Percentiles rank a stretch among this genome's conserved stretches.
These are phyloP conservation scores for Suzukiozyma palmioleophila DNA, from an alignment of 1,139 yeast genomes.

Conservation along the genomic window DNA sequence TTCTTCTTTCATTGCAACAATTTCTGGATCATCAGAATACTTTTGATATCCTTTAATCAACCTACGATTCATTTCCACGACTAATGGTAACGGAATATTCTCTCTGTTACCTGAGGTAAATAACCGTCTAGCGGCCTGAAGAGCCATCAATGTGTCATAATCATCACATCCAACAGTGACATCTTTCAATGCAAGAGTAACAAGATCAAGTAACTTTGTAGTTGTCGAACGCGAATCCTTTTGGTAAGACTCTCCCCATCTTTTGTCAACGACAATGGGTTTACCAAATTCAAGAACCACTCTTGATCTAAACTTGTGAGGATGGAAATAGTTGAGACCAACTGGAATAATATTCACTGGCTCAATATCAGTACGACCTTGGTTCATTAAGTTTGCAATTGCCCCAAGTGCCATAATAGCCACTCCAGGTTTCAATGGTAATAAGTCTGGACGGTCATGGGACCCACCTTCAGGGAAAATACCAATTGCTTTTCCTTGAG, in stretches of 20 bases:
- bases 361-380: constrained; percentile 13
- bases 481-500: constrained; percentile 54
- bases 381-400: constrained; percentile 23
- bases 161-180: constrained; percentile 95
- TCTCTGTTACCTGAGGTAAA: constrained; percentile 33
- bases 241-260: constrained; percentile 24
- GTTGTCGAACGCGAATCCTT: constrained; percentile 62
- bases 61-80: constrained; percentile 43
- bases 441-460: constrained; percentile 36
- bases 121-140: constrained; percentile 73
- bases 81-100: constrained; percentile 38
- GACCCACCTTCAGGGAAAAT: constrained; percentile 64
- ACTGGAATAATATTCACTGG: constrained; percentile 43
- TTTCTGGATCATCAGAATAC: constrained; percentile 32
- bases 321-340: constrained; percentile 45
- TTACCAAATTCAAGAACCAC: constrained; percentile 46
- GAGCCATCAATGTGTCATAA: constrained; percentile 88
- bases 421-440: constrained; percentile 45
- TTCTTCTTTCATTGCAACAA: constrained; percentile 27
- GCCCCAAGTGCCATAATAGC: constrained; percentile 49
- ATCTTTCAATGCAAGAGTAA: constrained; percentile 73
- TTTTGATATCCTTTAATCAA: constrained; percentile 38
- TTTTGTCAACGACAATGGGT: constrained; percentile 35
- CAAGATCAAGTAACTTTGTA: constrained; percentile 58
- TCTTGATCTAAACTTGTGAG: constrained; percentile 43